Conservation (phyloP, 2,329 filamentous ascomycete species). For the Neurospora sp. region DNA sequence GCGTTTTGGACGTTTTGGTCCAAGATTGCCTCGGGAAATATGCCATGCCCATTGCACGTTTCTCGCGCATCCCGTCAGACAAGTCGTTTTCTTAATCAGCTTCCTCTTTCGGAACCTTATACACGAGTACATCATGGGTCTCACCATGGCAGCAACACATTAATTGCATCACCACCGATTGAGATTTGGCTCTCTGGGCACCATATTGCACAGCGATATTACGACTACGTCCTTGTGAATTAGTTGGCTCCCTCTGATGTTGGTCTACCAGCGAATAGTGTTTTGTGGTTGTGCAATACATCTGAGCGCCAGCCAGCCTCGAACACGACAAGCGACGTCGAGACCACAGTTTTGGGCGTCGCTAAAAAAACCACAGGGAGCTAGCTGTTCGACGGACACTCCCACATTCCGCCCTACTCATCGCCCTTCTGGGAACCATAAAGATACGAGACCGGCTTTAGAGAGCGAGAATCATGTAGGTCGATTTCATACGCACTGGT, state of each 20-base stretch:
- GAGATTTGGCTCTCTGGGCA: neutral
- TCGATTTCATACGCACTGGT: neutral
- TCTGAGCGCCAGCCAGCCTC: neutral
- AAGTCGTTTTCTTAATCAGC: conserved; percentile 13
- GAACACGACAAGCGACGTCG: neutral
- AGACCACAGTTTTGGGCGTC: neutral
- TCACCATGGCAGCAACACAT: conserved; percentile 10
- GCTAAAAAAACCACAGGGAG: neutral
- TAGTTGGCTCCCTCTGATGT: neutral
- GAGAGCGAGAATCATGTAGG: neutral
- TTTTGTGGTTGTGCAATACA: neutral
- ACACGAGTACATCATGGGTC: conserved; percentile 1
- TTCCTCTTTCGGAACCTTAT: conserved; percentile 15
- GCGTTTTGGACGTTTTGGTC: conserved; percentile 17
- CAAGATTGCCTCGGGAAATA: conserved; percentile 17
- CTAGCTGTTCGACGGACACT: neutral
- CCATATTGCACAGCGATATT: conserved; percentile 1
- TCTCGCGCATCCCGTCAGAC: conserved; percentile 1
- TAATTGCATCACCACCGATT: conserved; percentile 1
- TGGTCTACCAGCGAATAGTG: neutral
- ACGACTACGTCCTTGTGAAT: neutral
- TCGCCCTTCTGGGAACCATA: neutral
- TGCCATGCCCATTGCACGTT: conserved; percentile 13
- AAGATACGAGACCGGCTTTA: neutral
- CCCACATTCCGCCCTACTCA: neutral